These are phyloP conservation scores for Vaccinium corymbosum DNA, from an alignment of 148 eudicot genomes.

Conservation along the genomic window DNA sequence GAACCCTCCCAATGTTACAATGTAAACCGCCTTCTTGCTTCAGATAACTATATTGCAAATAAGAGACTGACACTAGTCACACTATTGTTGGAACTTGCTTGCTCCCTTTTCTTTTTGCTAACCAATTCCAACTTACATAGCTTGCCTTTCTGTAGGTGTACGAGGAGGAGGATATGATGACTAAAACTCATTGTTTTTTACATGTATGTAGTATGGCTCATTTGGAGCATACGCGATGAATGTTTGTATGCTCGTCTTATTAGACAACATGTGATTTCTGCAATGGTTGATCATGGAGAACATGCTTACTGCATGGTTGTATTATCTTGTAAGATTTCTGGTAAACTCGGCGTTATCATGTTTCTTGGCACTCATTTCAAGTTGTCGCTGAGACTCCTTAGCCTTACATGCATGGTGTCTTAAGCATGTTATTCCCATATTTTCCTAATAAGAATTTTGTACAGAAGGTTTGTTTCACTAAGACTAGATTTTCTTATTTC, in stretches of 20 bases:
- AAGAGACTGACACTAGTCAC: not conserved
- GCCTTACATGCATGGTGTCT: not conserved
- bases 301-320: not conserved
- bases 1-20: not conserved
- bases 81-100: not conserved
- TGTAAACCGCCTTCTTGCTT: not conserved
- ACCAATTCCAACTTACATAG: not conserved
- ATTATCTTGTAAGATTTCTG: not conserved
- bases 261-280: constrained; percentile 1
- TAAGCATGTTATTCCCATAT: not conserved
- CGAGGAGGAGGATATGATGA: constrained; percentile 48
- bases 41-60: not conserved
- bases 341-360: not conserved
- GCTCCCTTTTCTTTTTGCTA: not conserved
- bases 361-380: not conserved
- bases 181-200: constrained; percentile 17
- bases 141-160: constrained; percentile 13
- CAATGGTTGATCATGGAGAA: not conserved
- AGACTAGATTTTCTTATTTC: not conserved
- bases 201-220: constrained; percentile 1
- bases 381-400: not conserved
- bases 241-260: constrained; percentile 12
- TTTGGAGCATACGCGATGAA: not conserved
- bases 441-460: not conserved
- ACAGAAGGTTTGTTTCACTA: not conserved